Conservation (phyloP, 1,284 basidiomycete species). For the Cryptococcus floricola region DNA sequence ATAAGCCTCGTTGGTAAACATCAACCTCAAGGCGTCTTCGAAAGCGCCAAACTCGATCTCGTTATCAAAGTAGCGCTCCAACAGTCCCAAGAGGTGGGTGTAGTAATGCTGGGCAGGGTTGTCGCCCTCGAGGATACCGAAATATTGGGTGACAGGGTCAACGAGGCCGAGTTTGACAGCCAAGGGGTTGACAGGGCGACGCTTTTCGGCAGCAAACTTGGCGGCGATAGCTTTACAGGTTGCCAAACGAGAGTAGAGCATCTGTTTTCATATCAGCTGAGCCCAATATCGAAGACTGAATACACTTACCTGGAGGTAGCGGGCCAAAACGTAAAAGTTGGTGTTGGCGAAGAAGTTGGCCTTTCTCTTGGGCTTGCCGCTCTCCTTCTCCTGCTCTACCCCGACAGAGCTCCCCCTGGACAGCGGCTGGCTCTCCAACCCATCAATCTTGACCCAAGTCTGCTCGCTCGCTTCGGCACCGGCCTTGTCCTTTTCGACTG, state of each 20-base stretch:
- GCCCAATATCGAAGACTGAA: neutral
- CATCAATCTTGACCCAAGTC: constrained; percentile 53
- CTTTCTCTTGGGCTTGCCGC: constrained; percentile 31
- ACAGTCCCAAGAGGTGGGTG: constrained; percentile 82
- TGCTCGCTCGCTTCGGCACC: constrained; percentile 44
- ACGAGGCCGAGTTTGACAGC: constrained; percentile 62
- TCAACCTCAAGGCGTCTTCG: constrained; percentile 93
- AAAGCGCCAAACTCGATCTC: constrained; percentile 86
- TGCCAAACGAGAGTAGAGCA: constrained; percentile 79
- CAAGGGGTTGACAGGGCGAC: constrained; percentile 55
- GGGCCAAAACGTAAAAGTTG: constrained; percentile 83
- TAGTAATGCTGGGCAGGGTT: constrained; percentile 68
- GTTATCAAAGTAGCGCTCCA: constrained; percentile 87
- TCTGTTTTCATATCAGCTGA: constrained; percentile 51
- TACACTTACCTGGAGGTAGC: constrained; percentile 73
- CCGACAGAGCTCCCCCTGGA: constrained; percentile 19
- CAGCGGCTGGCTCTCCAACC: constrained; percentile 22
- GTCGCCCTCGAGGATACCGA: constrained; percentile 47
- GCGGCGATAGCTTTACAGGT: constrained; percentile 69
- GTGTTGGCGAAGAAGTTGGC: constrained; percentile 83
- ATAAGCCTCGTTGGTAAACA: constrained; percentile 93
- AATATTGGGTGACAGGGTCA: constrained; percentile 52
- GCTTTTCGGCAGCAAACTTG: constrained; percentile 49
- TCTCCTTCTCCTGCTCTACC: constrained; percentile 11
- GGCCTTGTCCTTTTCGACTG: constrained; percentile 45